phyloP scores from a whole-genome alignment of 1,139 yeast species.

The Tardiomyces digboiensis region DNA sequence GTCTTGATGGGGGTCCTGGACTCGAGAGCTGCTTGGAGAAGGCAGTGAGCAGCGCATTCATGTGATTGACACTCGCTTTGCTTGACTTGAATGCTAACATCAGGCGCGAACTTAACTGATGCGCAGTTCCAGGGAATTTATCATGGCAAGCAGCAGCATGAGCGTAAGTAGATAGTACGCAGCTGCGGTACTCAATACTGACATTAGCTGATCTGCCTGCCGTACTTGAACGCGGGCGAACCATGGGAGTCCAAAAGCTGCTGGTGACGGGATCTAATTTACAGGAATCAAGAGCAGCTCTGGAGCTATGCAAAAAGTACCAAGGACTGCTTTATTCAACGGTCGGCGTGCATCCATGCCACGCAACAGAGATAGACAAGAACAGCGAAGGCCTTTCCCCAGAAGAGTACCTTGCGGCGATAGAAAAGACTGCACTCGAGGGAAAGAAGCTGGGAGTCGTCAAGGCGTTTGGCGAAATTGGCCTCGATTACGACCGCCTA shows the following conservation, averaged over 20 bases:
- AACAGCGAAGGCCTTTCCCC: constrained; percentile 11
- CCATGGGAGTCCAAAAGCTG: constrained; percentile 56
- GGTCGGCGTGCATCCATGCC: constrained; percentile 93
- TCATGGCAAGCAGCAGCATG: constrained; percentile 59
- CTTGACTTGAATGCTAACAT: too few species aligned
- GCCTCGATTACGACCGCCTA: constrained; percentile 86
- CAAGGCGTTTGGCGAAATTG: constrained; percentile 88
- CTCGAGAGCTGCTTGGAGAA: too few species aligned
- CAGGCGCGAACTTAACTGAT: constrained; percentile 85
- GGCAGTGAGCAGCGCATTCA: too few species aligned
- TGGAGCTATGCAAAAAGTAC: constrained; percentile 32
- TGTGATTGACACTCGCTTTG: too few species aligned
- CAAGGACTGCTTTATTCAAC: constrained; percentile 43
- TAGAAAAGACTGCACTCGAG: constrained; percentile 39
- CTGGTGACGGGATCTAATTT: constrained; percentile 79
- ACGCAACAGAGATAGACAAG: constrained; percentile 35
- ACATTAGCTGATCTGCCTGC: constrained; percentile 55
- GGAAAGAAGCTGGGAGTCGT: constrained; percentile 41
- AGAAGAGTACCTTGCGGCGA: constrained; percentile 33
- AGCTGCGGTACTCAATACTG: too few species aligned
- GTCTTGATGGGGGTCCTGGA: too few species aligned
- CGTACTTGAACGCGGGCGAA: constrained; percentile 58
- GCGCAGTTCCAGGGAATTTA: constrained; percentile 78
- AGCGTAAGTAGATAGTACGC: too few species aligned
- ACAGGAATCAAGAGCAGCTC: constrained; percentile 45